A percentile compares a stretch with the other conserved stretches of the same genome.
Evolutionary conservation across 2,329 filamentous ascomycete species (phyloP).

Genomic region (Aureobasidium sp.): DNA sequence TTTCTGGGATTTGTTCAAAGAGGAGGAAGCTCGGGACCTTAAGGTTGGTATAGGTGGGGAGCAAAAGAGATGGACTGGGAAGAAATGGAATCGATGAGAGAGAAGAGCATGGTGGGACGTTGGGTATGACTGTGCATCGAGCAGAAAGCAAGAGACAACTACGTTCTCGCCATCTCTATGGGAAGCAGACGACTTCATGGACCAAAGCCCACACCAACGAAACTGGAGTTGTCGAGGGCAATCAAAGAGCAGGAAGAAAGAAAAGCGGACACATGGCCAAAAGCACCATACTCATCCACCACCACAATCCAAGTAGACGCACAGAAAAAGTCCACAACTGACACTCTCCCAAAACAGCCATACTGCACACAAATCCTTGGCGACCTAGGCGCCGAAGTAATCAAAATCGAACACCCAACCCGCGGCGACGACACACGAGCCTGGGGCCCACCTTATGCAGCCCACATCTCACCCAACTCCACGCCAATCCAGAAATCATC

Average conservation of each 20-base stretch:
- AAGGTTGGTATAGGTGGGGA: not conserved
- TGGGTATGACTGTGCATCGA: too few species aligned
- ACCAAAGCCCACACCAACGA: too few species aligned
- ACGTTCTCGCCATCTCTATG: too few species aligned
- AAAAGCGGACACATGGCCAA: not conserved
- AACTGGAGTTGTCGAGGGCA: too few species aligned
- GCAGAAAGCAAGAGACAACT: not conserved
- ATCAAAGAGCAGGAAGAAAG: not conserved
- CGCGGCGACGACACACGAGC: slow-evolving; percentile 89
- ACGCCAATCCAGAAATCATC: slow-evolving; percentile 41
- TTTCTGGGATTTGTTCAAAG: too few species aligned
- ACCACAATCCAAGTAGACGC: not conserved
- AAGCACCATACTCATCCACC: not conserved
- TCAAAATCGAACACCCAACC: slow-evolving; percentile 91
- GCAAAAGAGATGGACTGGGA: not conserved
- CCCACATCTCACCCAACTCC: slow-evolving; percentile 49
- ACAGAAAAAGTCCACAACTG: not conserved
- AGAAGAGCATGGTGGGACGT: not conserved
- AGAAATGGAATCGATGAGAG: not conserved
- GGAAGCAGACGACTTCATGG: too few species aligned
- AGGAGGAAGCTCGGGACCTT: too few species aligned
- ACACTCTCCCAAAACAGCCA: slow-evolving; percentile 57
- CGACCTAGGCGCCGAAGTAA: slow-evolving; percentile 90
- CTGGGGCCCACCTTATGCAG: slow-evolving; percentile 92
- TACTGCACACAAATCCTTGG: slow-evolving; percentile 97